These are phyloP conservation scores for Hansenula sp. DNA, from an alignment of 1,139 yeast genomes.

Conservation along the genomic window DNA sequence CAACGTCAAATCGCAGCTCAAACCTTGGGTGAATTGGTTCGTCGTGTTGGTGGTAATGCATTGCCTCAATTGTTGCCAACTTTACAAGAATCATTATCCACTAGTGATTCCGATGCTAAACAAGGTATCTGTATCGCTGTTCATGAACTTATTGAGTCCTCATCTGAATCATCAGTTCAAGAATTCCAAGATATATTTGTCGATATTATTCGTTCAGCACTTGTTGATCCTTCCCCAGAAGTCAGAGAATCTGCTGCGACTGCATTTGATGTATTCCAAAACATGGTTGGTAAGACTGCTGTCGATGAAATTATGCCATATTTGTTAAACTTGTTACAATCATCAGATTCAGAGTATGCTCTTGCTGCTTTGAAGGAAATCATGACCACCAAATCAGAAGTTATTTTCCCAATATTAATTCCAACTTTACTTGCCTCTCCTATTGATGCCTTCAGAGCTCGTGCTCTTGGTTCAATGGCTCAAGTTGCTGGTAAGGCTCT, in stretches of 20 bases:
- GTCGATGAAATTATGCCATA: conserved; percentile 87
- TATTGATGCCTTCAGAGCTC: conserved; percentile 77
- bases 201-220: conserved; percentile 69
- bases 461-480: conserved; percentile 84
- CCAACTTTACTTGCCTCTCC: conserved; percentile 84
- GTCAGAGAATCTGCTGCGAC: conserved; percentile 91
- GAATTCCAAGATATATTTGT: conserved; percentile 70
- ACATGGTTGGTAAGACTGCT: conserved; percentile 75
- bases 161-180: conserved; percentile 56
- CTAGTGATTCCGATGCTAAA: conserved; percentile 73
- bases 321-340: conserved; percentile 65
- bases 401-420: conserved; percentile 88
- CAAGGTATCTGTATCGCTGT: conserved; percentile 97
- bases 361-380: conserved; percentile 86
- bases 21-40: conserved; percentile 91
- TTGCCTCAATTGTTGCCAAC: conserved; percentile 83
- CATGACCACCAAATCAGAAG: conserved; percentile 86
- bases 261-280: conserved; percentile 85
- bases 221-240: conserved; percentile 65
- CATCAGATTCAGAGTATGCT: conserved; percentile 70
- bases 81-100: conserved; percentile 58
- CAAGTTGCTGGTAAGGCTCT: conserved; percentile 87
- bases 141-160: conserved; percentile 76
- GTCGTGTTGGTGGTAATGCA: conserved; percentile 91
- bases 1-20: conserved; percentile 90